These are phyloP conservation scores for Piper betle DNA, from an alignment of 164 flowering plant genomes.

Conservation along the genomic window DNA sequence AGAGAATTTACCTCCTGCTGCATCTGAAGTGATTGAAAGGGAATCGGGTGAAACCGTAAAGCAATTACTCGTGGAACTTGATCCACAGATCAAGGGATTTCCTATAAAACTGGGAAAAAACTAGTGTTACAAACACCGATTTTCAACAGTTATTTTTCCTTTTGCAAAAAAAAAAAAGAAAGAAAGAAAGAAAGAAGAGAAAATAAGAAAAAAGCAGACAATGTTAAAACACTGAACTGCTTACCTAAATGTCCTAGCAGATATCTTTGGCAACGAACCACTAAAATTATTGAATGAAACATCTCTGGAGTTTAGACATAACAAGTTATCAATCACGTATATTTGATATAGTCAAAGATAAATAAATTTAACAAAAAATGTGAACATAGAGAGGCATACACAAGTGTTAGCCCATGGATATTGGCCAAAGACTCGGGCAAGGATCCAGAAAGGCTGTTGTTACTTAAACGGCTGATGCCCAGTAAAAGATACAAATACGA, in stretches of 20 bases:
- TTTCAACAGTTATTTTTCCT: not conserved
- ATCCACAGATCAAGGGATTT: slow-evolving; percentile 73
- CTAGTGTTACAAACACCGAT: not conserved
- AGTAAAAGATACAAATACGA: slow-evolving; percentile 9
- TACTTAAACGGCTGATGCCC: slow-evolving; percentile 68
- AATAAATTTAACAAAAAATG: not conserved
- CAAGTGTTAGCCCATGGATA: slow-evolving; percentile 64
- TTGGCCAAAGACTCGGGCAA: slow-evolving; percentile 60
- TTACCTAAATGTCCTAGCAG: slow-evolving; percentile 87
- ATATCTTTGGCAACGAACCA: slow-evolving; percentile 77
- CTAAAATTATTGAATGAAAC: slow-evolving; percentile 87
- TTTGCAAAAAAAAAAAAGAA: not conserved
- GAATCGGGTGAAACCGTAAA: slow-evolving; percentile 64
- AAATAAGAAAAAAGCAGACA: not conserved
- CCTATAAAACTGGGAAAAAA: slow-evolving; percentile 56
- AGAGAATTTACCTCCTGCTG: slow-evolving; percentile 31
- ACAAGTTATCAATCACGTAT: slow-evolving; percentile 1
- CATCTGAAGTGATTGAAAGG: slow-evolving; percentile 60
- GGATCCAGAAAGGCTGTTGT: slow-evolving; percentile 80
- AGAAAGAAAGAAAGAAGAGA: too few species aligned
- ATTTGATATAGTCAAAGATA: not conserved
- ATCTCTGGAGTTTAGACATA: slow-evolving; percentile 34
- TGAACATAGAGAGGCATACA: slow-evolving; percentile 35
- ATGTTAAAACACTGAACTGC: slow-evolving; percentile 3
- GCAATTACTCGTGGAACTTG: slow-evolving; percentile 45